These are phyloP conservation scores for Hanseniaspora lachancei DNA, from an alignment of 805 yeast genomes.

Conservation along the genomic window DNA sequence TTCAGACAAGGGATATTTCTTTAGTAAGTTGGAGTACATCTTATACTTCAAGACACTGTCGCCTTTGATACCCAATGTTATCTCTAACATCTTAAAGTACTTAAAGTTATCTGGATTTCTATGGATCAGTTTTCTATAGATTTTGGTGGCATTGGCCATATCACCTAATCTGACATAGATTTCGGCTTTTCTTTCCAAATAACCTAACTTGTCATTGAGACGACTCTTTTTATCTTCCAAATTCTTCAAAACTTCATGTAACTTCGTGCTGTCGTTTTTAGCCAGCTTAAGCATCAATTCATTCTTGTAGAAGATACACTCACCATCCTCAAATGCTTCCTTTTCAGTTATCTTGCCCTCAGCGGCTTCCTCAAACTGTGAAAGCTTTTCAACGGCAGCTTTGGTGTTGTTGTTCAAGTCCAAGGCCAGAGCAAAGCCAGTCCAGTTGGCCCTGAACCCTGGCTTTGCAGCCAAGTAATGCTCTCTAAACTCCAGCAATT, in stretches of 20 bases:
- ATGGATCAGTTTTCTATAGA: constrained; percentile 56
- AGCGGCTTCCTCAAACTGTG: constrained; percentile 63
- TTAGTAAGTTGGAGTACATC: constrained; percentile 51
- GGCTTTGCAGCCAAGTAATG: constrained; percentile 57
- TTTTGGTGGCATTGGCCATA: constrained; percentile 49
- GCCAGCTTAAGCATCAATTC: constrained; percentile 42
- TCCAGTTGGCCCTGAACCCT: constrained; percentile 84
- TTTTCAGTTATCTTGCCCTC: constrained; percentile 52
- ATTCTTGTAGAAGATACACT: constrained; percentile 62
- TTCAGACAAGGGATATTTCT: constrained; percentile 72
- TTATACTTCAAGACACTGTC: constrained; percentile 39
- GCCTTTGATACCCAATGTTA: constrained; percentile 38
- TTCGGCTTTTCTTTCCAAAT: constrained; percentile 54
- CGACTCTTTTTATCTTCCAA: constrained; percentile 42
- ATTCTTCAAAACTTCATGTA: constrained; percentile 48
- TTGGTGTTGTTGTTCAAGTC: constrained; percentile 55
- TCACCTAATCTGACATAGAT: constrained; percentile 47
- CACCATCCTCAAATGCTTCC: constrained; percentile 69
- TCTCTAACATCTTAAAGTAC: constrained; percentile 58
- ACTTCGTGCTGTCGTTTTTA: constrained; percentile 24
- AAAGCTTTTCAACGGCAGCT: constrained; percentile 58
- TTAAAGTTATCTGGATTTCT: constrained; percentile 71
- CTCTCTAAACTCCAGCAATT: constrained; percentile 50
- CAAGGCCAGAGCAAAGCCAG: constrained; percentile 73
- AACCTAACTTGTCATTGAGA: constrained; percentile 45